Evolutionary conservation across 306 rosid species (phyloP).

Genomic region (Cercis canadensis): DNA sequence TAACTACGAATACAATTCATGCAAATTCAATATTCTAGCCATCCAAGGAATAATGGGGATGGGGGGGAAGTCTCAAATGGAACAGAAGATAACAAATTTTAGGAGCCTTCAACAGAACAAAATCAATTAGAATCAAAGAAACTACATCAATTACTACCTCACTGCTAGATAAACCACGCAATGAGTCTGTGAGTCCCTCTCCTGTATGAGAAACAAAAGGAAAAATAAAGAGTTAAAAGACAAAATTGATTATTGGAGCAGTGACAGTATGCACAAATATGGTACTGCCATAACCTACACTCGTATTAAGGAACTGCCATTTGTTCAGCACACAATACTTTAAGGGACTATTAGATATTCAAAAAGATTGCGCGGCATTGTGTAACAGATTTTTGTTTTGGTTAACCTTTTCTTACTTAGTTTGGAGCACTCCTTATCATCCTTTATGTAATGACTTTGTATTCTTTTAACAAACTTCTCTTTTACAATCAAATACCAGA

Average conservation of each 20-base stretch:
- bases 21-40: slow-evolving; percentile 1
- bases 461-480: slow-evolving; percentile 2
- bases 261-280: not conserved
- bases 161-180: slow-evolving; percentile 78
- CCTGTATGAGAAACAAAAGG: slow-evolving; percentile 55
- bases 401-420: not conserved
- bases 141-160: slow-evolving; percentile 57
- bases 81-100: slow-evolving; percentile 5
- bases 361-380: not conserved
- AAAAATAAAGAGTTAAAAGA: not conserved
- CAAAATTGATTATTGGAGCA: not conserved
- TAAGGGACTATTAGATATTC: not conserved
- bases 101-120: not conserved
- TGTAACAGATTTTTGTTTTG: not conserved
- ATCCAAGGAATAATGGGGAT: not conserved
- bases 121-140: slow-evolving; percentile 10
- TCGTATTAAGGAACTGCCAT: not conserved
- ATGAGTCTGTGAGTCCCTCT: slow-evolving; percentile 88
- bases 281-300: not conserved
- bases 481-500: not conserved
- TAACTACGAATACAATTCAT: not conserved
- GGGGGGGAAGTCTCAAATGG: not conserved
- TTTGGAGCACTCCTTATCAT: slow-evolving; percentile 6
- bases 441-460: not conserved
- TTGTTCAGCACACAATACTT: not conserved